Percentiles rank a stretch among this genome's conserved stretches.
Evolutionary conservation across 805 yeast genomes (phyloP).

Genomic region (Lipomyces anomalus): DNA sequence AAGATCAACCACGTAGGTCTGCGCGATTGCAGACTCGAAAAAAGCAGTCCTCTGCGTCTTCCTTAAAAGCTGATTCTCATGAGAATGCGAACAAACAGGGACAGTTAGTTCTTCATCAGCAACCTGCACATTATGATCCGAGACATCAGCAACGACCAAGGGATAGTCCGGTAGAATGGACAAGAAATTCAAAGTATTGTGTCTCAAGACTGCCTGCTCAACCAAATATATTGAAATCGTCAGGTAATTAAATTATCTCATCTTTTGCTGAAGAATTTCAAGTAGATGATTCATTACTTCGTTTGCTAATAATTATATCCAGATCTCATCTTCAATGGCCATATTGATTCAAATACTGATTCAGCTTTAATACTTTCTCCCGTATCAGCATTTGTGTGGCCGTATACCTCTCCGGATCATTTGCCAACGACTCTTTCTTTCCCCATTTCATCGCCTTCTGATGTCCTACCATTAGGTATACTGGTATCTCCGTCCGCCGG

Average conservation of each 20-base stretch:
- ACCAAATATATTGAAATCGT: slow-evolving; percentile 40
- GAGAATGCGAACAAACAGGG: too few relatives aligned
- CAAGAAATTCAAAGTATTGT: slow-evolving; percentile 53
- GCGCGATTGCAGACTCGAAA: too few relatives aligned
- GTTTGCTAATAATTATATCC: neutral
- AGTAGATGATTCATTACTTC: neutral
- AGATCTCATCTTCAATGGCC: slow-evolving; percentile 36
- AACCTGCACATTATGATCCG: too few relatives aligned
- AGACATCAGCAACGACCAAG: slow-evolving; percentile 1
- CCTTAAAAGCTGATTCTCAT: too few relatives aligned
- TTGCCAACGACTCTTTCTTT: slow-evolving; percentile 54
- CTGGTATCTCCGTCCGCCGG: slow-evolving; percentile 55
- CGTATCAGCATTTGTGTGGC: slow-evolving; percentile 61
- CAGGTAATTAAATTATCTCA: neutral
- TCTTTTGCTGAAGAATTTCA: neutral
- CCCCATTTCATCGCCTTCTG: slow-evolving; percentile 29
- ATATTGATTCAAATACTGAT: slow-evolving; percentile 43
- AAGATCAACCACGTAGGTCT: too few relatives aligned
- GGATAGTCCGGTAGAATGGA: slow-evolving; percentile 42
- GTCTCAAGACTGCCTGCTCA: slow-evolving; percentile 52
- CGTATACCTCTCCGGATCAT: slow-evolving; percentile 55
- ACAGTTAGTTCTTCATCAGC: too few relatives aligned
- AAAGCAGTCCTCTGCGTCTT: too few relatives aligned
- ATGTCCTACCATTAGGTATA: slow-evolving; percentile 40
- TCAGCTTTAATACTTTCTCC: slow-evolving; percentile 47